Base-by-base conservation (phyloP, 225 moss, liverwort and hornwort species). In the Bryum argenteum region DNA sequence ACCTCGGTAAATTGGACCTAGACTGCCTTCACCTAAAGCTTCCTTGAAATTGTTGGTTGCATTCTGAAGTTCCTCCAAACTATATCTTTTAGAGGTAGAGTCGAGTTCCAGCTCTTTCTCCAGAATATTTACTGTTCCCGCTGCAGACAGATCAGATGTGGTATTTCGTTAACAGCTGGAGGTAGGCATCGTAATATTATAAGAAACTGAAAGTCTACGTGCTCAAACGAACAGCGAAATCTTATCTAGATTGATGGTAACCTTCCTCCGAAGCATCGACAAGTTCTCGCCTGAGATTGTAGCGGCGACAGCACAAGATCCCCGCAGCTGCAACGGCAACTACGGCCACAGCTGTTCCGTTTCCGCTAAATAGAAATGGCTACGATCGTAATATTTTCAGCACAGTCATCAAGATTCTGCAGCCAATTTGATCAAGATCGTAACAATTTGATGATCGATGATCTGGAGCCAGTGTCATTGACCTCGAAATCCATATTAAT, bases 1-100 rank as follows among this genome's bases (percentile, higher is more conserved):
- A 56, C 91, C 91, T 43, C 83, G 80, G 75, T 80, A 91, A 70
- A 91, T 87, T 47, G 83, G 63, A 44, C 91, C 89, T 68, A 89
- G 77, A 65, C 74, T 85, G 19, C 91, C 89, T 62, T 83, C 78
- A 20, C 89, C 91, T 56, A 91, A 38, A 24, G 68, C 55, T 26
- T 89, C 83, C 71, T 80, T 88, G 66, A 91, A 91, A 70, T 80
- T 62, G 14, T 84, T 77, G 50, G 91, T 87, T 67, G 87, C 85
- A 63, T 15, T 72, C 51, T 78, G 80, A 61, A 91, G 76, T 21
- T 89, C 91, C 68, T 84, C 83, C 42, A 87, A 85, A 17, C 85
- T 70, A 74, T 75, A 88, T 65, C 77, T 70, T 58, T 58, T 80
- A 14, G 81, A 72, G 54, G 28, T 61, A 13, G 70, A 71, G 61